Conservation (phyloP, 441 rosid species). For the Populus tomentosa region DNA sequence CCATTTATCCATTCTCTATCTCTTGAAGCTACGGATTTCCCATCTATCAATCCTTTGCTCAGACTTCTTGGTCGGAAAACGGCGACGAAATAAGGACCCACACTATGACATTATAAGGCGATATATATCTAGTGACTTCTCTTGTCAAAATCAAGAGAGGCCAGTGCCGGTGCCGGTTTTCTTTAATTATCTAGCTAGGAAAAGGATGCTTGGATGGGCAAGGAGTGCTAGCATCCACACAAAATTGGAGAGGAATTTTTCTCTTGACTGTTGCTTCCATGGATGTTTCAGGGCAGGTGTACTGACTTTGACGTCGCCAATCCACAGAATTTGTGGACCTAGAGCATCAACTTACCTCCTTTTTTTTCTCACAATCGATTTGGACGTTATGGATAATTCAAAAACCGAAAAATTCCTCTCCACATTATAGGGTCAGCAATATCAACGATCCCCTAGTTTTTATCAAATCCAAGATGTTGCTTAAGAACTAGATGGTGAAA, state of each 20-base stretch:
- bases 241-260: not conserved
- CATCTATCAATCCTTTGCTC: too few species aligned
- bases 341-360: not conserved
- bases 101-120: too few species aligned
- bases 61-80: too few species aligned
- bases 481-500: too few species aligned
- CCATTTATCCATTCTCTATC: too few species aligned
- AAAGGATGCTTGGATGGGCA: not conserved
- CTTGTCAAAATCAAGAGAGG: too few species aligned
- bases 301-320: not conserved
- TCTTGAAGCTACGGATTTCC: too few species aligned
- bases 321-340: constrained; percentile 8
- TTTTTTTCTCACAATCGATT: not conserved
- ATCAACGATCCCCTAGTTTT: not conserved
- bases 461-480: too few species aligned
- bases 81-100: too few species aligned
- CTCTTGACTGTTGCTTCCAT: not conserved
- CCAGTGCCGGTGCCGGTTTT: too few species aligned
- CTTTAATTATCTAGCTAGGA: too few species aligned
- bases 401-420: not conserved
- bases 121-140: too few species aligned
- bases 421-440: not conserved
- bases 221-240: not conserved
- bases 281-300: not conserved
- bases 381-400: not conserved